These are phyloP conservation scores for Citrus hindsii DNA, from an alignment of 345 rosid genomes.

Conservation along the genomic window DNA sequence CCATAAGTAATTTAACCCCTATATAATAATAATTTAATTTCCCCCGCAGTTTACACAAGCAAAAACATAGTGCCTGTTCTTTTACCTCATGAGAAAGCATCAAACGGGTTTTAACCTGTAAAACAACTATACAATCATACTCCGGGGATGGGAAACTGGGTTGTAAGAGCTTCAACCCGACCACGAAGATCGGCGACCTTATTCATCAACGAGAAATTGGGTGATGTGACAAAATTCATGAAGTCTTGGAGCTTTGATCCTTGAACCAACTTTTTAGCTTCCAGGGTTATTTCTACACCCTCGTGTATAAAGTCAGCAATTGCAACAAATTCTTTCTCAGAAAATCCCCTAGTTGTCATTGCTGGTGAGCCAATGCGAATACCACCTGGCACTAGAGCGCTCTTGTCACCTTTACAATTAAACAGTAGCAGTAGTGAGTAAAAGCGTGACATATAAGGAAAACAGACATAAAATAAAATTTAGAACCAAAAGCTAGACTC, in stretches of 20 bases:
- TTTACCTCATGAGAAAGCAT: too few relatives aligned
- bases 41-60: too few relatives aligned
- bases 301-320: conserved; percentile 75
- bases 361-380: conserved; percentile 94
- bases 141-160: conserved; percentile 79
- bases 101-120: not conserved
- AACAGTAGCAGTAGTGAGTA: not conserved
- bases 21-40: not conserved
- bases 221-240: conserved; percentile 54
- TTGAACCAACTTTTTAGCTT: conserved; percentile 48
- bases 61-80: not conserved
- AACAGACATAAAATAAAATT: not conserved
- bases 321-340: conserved; percentile 66
- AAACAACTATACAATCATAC: conserved; percentile 20
- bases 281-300: conserved; percentile 69
- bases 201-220: conserved; percentile 51
- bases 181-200: conserved; percentile 49
- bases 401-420: conserved; percentile 62
- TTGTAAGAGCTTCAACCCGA: conserved; percentile 69
- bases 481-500: conserved; percentile 2
- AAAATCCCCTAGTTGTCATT: conserved; percentile 87
- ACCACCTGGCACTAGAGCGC: conserved; percentile 90
- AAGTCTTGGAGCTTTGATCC: conserved; percentile 86
- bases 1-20: too few relatives aligned
- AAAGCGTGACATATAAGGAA: not conserved